Percentiles rank a stretch among this genome's conserved stretches.
phyloP scores from a whole-genome alignment of 2,329 filamentous ascomycete genomes.

The Drechmeria coniospora region DNA sequence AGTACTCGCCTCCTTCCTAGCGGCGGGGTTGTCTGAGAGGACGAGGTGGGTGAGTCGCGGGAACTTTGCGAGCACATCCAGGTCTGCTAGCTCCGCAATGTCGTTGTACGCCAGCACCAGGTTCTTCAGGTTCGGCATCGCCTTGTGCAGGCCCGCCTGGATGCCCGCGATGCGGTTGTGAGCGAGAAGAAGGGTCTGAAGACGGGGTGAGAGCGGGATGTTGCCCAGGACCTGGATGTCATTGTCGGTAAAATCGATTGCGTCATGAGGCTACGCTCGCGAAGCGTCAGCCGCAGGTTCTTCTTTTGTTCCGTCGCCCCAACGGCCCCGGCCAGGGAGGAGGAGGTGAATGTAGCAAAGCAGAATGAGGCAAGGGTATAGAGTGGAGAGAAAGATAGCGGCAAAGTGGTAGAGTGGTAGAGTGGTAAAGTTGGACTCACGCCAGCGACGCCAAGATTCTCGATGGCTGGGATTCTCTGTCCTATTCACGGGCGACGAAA shows the following conservation, averaged over 20 bases:
- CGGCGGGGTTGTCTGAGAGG: constrained; percentile 75
- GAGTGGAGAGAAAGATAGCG: too few species aligned
- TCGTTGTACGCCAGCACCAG: constrained; percentile 75
- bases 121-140: constrained; percentile 67
- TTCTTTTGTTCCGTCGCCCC: too few species aligned
- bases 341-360: too few species aligned
- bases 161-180: constrained; percentile 78
- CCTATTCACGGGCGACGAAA: constrained; percentile 46
- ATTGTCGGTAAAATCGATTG: constrained; percentile 97
- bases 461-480: constrained; percentile 93
- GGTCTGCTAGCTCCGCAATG: constrained; percentile 67
- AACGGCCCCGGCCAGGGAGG: too few species aligned
- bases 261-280: constrained; percentile 65
- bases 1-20: constrained; percentile 69
- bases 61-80: constrained; percentile 64
- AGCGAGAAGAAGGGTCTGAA: constrained; percentile 76
- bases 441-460: constrained; percentile 90
- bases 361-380: too few species aligned
- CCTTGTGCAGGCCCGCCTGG: constrained; percentile 56
- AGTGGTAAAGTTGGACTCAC: too few species aligned
- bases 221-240: constrained; percentile 81
- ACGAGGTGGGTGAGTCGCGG: constrained; percentile 62
- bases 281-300: constrained; percentile 3
- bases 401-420: too few species aligned
- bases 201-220: constrained; percentile 79